A percentile compares a stretch with the other conserved stretches of the same genome.
These are phyloP conservation scores for Hypoxylon sp. DNA, from an alignment of 2,329 filamentous ascomycete genomes.

Conservation along the genomic window DNA sequence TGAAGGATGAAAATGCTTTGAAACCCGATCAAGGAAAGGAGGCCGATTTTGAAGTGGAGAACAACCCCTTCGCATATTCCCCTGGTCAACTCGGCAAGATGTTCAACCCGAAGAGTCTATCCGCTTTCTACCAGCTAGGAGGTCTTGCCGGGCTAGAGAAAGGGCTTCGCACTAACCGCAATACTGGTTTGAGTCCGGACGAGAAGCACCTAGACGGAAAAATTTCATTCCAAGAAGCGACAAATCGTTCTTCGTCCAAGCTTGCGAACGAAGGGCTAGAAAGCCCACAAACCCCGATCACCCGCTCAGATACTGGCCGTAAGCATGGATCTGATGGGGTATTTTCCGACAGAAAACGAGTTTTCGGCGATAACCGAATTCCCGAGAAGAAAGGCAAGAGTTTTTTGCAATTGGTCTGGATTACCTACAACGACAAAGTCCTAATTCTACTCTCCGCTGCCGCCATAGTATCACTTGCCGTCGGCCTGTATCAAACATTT, in stretches of 20 bases:
- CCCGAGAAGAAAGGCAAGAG: constrained; percentile 82
- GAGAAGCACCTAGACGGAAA: constrained; percentile 75
- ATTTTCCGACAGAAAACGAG: constrained; percentile 75
- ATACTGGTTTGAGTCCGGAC: constrained; percentile 80
- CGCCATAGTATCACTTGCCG: constrained; percentile 78
- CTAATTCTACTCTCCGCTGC: constrained; percentile 78
- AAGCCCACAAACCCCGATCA: constrained; percentile 43
- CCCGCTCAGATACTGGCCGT: constrained; percentile 38
- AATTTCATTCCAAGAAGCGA: constrained; percentile 80
- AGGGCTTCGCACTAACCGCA: constrained; percentile 79
- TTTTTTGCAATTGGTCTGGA: constrained; percentile 81
- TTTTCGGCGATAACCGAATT: constrained; percentile 79
- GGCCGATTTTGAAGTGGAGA: constrained; percentile 78
- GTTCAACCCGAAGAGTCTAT: constrained; percentile 87
- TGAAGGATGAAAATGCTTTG: constrained; percentile 76
- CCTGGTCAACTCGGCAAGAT: constrained; percentile 88
- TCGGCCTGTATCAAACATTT: constrained; percentile 82
- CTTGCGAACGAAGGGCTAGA: constrained; percentile 52
- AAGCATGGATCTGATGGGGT: constrained; percentile 49
- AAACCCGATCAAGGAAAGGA: constrained; percentile 82
- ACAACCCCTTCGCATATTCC: constrained; percentile 88
- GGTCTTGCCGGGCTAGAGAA: constrained; percentile 83
- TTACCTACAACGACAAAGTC: constrained; percentile 87
- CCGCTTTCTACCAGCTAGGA: constrained; percentile 84
- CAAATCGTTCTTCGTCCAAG: constrained; percentile 55